Evolutionary conservation across 116 monocot genomes (phyloP), one percentile per base, ranked within the genome.

Genomic region (Papilionanthe hybrid): DNA sequence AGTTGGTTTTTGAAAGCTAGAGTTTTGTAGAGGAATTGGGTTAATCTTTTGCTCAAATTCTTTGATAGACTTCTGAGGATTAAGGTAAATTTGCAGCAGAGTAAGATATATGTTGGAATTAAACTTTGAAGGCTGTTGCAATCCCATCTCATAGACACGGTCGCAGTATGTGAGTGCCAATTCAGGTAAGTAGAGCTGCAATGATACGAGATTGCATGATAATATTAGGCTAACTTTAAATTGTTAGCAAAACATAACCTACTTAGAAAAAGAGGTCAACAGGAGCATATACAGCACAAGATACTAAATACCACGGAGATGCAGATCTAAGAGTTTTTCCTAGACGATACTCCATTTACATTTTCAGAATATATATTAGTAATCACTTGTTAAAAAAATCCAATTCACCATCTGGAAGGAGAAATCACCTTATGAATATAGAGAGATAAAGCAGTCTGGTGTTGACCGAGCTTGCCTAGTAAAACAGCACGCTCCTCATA

Each of bases 21-120:
- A 57, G 75, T 84, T 90, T 60, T 87, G 86, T 27, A 86, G 79
- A 32, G 79, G 79, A 27, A 85, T 73, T 25, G 86, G 74, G 87
- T 79, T 81, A 77, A 75, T 72, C 83, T 77, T 83, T 73, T 86
- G 82, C 63, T 92, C 93, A 81, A 90, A 84, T 80, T 93, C 86
- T 57, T 88, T 88, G 68, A 78, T 83, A 42, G 86, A 74, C 53
- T 79, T 92, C 80, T 80, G 80, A 22, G 93, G 95, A 85, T 95
- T 93, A 65, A 99, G 84, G 86, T 99, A 99, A 80, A 93, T 90
- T 93, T 99, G 99, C 73, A 99, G 83, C 77, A 99, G 92, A 47
- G 85, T 99, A 30, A 93, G 83, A 85, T 95, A 99, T 15, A 99
- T 92, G 78, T 93, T 95, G 47, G 85, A 45, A 83, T 79, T 74